Evolutionary conservation across 257 asterid genomes (phyloP).

Genomic region (Primulina eburnea): DNA sequence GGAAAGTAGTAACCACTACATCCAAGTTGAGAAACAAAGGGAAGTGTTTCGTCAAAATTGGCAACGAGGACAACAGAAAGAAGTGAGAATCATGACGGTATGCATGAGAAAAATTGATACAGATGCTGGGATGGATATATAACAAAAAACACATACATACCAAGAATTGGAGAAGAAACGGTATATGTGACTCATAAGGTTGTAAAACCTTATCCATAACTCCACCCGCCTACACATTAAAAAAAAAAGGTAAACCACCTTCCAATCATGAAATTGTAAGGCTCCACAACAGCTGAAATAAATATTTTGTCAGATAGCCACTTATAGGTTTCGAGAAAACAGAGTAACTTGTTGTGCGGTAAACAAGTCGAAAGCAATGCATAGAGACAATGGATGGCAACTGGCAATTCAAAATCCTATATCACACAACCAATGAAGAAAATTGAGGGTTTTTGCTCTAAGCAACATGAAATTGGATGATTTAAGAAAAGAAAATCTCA

Average conservation of each 20-base stretch:
- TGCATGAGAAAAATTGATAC: constrained; percentile 7
- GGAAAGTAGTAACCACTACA: neutral
- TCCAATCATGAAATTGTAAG: neutral
- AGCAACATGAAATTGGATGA: constrained; percentile 8
- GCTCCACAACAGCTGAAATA: constrained; percentile 4
- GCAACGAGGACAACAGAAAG: neutral
- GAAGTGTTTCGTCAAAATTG: neutral
- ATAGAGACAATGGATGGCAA: neutral
- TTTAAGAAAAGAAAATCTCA: neutral
- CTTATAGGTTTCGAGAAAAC: constrained; percentile 9
- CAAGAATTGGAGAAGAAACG: constrained; percentile 92
- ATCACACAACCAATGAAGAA: neutral
- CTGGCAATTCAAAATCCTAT: neutral
- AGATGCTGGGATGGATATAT: neutral
- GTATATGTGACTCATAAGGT: constrained; percentile 95
- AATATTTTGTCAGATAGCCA: constrained; percentile 13
- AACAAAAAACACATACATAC: constrained; percentile 37
- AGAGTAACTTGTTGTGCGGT: constrained; percentile 6
- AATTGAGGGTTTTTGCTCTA: neutral
- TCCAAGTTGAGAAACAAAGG: neutral
- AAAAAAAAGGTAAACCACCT: neutral
- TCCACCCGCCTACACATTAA: constrained; percentile 69
- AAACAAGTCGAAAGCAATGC: constrained; percentile 8
- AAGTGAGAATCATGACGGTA: neutral
- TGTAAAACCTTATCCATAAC: constrained; percentile 61